Evolutionary conservation across 78 protist genomes (phyloP).

Genomic region (Anaeramoeba flamelloides): DNA sequence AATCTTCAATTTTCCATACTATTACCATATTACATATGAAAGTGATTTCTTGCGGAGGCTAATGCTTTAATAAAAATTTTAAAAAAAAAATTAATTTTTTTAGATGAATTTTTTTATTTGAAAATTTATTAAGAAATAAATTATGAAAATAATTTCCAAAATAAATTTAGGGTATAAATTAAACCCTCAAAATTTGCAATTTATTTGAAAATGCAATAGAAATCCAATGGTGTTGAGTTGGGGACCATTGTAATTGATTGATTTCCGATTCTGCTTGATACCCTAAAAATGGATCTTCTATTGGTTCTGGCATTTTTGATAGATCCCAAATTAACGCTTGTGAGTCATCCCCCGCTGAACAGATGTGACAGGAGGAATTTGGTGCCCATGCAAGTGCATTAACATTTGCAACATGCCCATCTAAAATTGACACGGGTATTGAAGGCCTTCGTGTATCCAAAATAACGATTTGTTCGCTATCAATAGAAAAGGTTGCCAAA

Average conservation of each 20-base stretch:
- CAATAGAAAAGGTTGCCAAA: constrained; percentile 73
- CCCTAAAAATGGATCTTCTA: constrained; percentile 19
- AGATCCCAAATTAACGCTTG: constrained; percentile 94
- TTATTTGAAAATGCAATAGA: constrained; percentile 39
- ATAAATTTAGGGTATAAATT: too few relatives aligned
- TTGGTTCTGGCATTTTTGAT: constrained; percentile 52
- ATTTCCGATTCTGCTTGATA: neutral
- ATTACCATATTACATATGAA: too few relatives aligned
- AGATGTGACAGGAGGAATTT: constrained; percentile 73
- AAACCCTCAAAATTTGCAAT: constrained; percentile 39
- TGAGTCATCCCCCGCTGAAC: constrained; percentile 43
- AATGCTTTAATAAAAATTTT: too few relatives aligned
- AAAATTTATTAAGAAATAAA: too few relatives aligned
- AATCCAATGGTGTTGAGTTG: constrained; percentile 73
- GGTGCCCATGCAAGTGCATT: constrained; percentile 91
- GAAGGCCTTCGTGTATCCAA: constrained; percentile 68
- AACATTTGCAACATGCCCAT: constrained; percentile 44
- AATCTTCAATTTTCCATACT: too few relatives aligned
- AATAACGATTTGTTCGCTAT: constrained; percentile 41
- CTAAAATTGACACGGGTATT: constrained; percentile 51
- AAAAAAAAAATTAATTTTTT: too few relatives aligned
- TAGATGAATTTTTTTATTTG: too few relatives aligned
- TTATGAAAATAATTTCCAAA: too few relatives aligned
- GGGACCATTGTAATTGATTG: constrained; percentile 52
- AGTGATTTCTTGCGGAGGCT: too few relatives aligned